Conservation (phyloP, 805 yeast species). For the Candida nitratophila region DNA sequence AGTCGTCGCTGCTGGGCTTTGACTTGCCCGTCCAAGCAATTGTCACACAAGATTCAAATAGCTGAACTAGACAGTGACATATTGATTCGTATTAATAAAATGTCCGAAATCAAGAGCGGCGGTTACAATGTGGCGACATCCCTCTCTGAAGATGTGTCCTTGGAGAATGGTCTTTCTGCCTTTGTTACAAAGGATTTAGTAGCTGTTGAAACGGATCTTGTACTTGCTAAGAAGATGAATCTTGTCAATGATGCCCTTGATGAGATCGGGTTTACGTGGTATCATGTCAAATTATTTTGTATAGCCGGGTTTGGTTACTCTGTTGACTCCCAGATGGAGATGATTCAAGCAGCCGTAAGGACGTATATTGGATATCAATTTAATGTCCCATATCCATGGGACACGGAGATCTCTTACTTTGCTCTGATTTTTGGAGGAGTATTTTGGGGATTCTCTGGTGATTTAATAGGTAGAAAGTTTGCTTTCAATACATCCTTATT, state of each 20-base stretch:
- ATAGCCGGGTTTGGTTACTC: constrained; percentile 53
- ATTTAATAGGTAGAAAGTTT: constrained; percentile 44
- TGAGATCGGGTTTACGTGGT: constrained; percentile 55
- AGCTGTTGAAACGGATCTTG: constrained; percentile 24
- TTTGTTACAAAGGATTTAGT: neutral
- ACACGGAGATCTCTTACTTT: constrained; percentile 39
- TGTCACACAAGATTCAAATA: no score
- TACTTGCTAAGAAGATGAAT: constrained; percentile 33
- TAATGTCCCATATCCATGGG: constrained; percentile 33
- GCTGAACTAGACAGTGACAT: no score
- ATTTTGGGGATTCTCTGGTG: constrained; percentile 52
- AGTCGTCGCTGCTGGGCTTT: no score
- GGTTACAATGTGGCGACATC: no score
- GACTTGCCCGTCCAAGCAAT: no score
- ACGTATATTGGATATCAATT: constrained; percentile 42
- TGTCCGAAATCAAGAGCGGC: no score
- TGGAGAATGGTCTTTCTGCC: neutral
- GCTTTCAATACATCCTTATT: constrained; percentile 46
- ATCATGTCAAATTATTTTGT: constrained; percentile 41
- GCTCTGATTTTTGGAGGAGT: constrained; percentile 48
- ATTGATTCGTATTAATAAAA: no score
- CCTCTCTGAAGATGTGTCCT: no score
- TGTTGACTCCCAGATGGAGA: constrained; percentile 44
- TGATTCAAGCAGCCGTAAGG: constrained; percentile 39
- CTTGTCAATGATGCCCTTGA: constrained; percentile 50